phyloP scores from a whole-genome alignment of 352 stramenopile genomes.

The Phytophthora cryptogea region DNA sequence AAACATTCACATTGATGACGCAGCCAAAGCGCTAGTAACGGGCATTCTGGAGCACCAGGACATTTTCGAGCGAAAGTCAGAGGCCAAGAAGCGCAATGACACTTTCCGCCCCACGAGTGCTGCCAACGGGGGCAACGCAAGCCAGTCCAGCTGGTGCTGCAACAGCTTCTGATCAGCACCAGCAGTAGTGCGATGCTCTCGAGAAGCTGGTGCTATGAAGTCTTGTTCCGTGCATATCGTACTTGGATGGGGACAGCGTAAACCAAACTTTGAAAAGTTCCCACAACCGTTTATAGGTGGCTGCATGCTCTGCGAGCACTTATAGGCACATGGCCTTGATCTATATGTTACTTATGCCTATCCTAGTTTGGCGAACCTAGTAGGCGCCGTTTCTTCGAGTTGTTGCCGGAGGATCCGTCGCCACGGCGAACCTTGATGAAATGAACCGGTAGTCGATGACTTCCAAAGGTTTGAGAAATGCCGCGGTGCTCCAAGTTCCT shows the following conservation, averaged over 20 bases:
- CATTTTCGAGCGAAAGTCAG: conserved; percentile 86
- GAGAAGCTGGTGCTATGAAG: conserved; percentile 17
- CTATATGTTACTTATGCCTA: conserved; percentile 12
- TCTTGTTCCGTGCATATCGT: conserved; percentile 28
- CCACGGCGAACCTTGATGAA: conserved; percentile 40
- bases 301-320: background rate
- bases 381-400: conserved; percentile 34
- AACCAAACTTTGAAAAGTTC: conserved; percentile 23
- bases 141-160: conserved; percentile 80
- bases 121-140: conserved; percentile 40
- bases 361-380: conserved; percentile 15
- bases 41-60: conserved; percentile 82
- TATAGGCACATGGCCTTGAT: background rate
- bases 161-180: conserved; percentile 73
- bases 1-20: conserved; percentile 92
- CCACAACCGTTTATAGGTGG: conserved; percentile 1
- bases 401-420: conserved; percentile 14
- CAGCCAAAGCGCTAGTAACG: conserved; percentile 81
- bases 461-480: conserved; percentile 16
- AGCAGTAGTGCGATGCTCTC: conserved; percentile 3
- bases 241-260: conserved; percentile 15
- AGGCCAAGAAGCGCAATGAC: conserved; percentile 69
- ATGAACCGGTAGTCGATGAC: conserved; percentile 42
- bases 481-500: conserved; percentile 40
- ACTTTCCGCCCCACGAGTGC: conserved; percentile 76